Evolutionary conservation across 75 land plant species (phyloP).

Genomic region (Pinus albicaulis): DNA sequence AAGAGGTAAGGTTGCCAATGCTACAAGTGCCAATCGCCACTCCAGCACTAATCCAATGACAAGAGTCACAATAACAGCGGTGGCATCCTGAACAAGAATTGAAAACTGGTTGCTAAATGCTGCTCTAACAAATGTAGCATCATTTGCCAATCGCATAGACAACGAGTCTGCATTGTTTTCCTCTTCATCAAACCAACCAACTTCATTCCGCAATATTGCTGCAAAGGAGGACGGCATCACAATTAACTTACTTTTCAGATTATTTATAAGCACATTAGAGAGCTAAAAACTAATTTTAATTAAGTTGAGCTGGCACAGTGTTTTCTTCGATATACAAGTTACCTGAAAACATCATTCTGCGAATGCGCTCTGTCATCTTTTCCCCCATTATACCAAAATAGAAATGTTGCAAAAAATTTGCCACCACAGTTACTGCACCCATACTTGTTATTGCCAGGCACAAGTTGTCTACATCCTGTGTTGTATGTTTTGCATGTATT

Average conservation of each 20-base stretch:
- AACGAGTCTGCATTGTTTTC: conserved; percentile 65
- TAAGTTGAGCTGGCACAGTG: not conserved
- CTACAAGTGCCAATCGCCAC: conserved; percentile 77
- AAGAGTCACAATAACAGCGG: conserved; percentile 60
- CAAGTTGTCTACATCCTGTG: conserved; percentile 31
- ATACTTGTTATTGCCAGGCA: conserved; percentile 36
- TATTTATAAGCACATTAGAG: not conserved
- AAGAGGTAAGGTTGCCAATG: conserved; percentile 66
- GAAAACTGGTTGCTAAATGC: conserved; percentile 76
- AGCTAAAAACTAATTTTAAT: not conserved
- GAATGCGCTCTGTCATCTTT: conserved; percentile 57
- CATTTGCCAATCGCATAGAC: conserved; percentile 60
- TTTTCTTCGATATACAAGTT: conserved; percentile 2
- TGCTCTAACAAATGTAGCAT: conserved; percentile 78
- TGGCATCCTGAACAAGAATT: conserved; percentile 61
- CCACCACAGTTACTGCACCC: conserved; percentile 40
- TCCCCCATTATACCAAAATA: conserved; percentile 61
- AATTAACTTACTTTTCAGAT: not conserved
- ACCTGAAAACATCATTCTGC: conserved; percentile 63
- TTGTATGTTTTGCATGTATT: conserved; percentile 13
- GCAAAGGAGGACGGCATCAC: conserved; percentile 11
- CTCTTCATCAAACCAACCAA: conserved; percentile 93
- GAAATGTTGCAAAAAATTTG: conserved; percentile 51
- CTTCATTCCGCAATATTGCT: conserved; percentile 85
- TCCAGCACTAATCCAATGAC: conserved; percentile 45